Conservation (phyloP, 345 rosid species). For the Brassica incana region DNA sequence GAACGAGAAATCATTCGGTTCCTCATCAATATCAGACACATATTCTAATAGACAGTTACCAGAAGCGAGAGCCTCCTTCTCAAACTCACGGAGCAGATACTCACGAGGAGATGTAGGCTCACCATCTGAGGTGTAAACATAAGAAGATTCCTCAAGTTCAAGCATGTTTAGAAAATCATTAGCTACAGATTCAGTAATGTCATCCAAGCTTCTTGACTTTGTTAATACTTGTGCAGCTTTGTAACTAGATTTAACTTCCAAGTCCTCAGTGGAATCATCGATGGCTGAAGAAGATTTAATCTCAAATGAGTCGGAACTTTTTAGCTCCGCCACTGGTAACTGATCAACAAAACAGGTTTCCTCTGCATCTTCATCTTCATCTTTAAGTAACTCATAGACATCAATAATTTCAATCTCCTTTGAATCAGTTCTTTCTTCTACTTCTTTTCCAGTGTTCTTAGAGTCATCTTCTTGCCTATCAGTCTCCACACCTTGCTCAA, state of each 20-base stretch:
- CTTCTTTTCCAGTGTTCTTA: constrained; percentile 44
- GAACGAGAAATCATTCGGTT: constrained; percentile 43
- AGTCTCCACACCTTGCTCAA: constrained; percentile 34
- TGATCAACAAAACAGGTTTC: constrained; percentile 27
- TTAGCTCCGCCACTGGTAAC: constrained; percentile 30
- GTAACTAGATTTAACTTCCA: constrained; percentile 50
- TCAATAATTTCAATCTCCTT: constrained; percentile 55
- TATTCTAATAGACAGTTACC: constrained; percentile 43
- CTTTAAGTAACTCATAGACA: constrained; percentile 53
- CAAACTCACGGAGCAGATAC: constrained; percentile 69
- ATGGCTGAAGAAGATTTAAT: constrained; percentile 37
- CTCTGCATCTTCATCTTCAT: constrained; percentile 44
- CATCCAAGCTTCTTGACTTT: constrained; percentile 65
- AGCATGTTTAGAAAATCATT: constrained; percentile 70
- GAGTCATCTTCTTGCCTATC: constrained; percentile 36
- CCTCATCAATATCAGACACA: constrained; percentile 31
- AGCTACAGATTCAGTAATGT: constrained; percentile 59
- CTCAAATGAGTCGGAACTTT: constrained; percentile 39
- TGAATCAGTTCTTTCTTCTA: constrained; percentile 42
- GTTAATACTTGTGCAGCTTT: constrained; percentile 32
- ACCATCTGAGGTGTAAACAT: constrained; percentile 43
- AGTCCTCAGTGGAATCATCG: constrained; percentile 34
- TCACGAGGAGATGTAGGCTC: constrained; percentile 83
- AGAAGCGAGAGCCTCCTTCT: constrained; percentile 61
- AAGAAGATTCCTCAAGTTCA: constrained; percentile 49